Evolutionary conservation across 345 rosid species (phyloP), one percentile per base, ranked within the genome.

Genomic region (Hevea brasiliensis): DNA sequence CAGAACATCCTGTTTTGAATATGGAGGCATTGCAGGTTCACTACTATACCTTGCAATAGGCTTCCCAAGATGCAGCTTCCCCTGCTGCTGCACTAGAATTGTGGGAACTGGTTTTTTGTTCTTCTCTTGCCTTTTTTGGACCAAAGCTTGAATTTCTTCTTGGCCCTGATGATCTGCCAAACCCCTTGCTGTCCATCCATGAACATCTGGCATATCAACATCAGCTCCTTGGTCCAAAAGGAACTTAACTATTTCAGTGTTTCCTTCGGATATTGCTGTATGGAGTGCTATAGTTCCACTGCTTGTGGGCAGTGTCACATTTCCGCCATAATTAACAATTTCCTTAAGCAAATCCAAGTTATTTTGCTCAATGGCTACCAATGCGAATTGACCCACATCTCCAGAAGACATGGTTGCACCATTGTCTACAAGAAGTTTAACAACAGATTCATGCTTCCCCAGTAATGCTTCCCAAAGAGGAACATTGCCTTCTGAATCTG

Each of bases 391-490:
- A 45, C 89, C 85, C 40, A 87, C 89, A 56, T 87, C 85, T 14
- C 90, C 96, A 1, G 79, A 37, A 68, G 81, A 74, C 61, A 94
- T 2, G 14, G 24, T 80, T 29, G 94, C 97, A 0, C 94, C 93
- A 44, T 89, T 94, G 55, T 92, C 89, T 4, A 76, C 60, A 0
- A 94, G 86, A 47, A 88, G 82, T 67, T 87, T 86, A 13, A 82
- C 69, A 61, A 87, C 82, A 2, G 69, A 65, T 41, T 85, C 68
- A 64, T 92, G 94, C 67, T 81, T 73, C 62, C 92, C 94, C 65
- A 74, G 42, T 58, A 94, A 77, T 69, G 98, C 97, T 78, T 92
- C 97, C 98, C 96, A 94, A 47, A 94, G 74, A 0, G 98, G 90
- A 29, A 94, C 88, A 57, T 70, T 90, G 53, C 97, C 96, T 83